Evolutionary conservation across 306 rosid species (phyloP), one percentile per base, ranked within the genome.

Genomic region (Cucurbita moschata): DNA sequence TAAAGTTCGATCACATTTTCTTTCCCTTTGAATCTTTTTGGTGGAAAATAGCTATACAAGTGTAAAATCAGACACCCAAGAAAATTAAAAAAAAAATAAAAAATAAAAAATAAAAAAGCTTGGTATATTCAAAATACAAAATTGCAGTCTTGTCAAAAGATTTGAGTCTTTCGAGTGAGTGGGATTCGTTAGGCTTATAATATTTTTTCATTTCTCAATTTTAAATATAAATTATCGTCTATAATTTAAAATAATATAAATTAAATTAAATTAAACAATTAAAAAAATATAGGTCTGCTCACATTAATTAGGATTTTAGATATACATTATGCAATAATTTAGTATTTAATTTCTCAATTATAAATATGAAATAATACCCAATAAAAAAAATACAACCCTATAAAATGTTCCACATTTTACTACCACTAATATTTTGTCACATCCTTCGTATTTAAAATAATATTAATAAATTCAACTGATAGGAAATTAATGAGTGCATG

Each of bases 141-240:
- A 39, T 63, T 40, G 70, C 19, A 42, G 71, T 64, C 71, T 42
- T 64, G 52, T 64, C 71, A 64, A 64, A 64, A 64, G 71, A 65
- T 61, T 37, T 65, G 23, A 38, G 50, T 65, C n/a, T 11, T 65
- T 18, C 7, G 71, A 65, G 71, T 65, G 0, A 19, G 69, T 65
- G 52, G 71, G 71, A 65, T 65, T 65, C 38, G 52, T 21, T 42
- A 42, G 71, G 37, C 21, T 65, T 65, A 18, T 18, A 43, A 42
- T 19, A 10, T 19, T 43, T n/a, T 18, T 18, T 26, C 43, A 43
- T 43, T 65, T 65, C 53, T 10, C 5, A 42, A 10, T 42, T 65
- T 39, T 3, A 43, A 42, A 9, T 63, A 39, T 9, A 64, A 9
- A 16, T 7, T 8, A 16, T 16, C 7, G 16, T n/a, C 6, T 38